Evolutionary conservation across 2,329 filamentous ascomycete genomes (phyloP), one percentile per base, ranked within the genome.

Genomic region (Colletotrichum sp.): DNA sequence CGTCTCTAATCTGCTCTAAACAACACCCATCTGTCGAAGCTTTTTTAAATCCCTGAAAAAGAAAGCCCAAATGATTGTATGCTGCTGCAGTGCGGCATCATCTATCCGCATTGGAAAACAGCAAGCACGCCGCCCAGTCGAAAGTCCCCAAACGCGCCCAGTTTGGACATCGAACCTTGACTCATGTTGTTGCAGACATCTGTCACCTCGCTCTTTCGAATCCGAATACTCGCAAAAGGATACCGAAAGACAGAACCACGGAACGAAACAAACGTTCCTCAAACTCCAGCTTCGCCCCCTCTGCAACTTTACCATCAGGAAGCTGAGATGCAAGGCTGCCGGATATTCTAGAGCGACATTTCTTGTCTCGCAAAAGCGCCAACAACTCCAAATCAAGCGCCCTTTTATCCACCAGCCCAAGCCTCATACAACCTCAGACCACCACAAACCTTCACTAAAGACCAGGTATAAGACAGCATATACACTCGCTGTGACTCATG

Each of bases 301-400:
- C 22, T 22, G 22, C 22, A 22, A 22, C 22, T 22, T 22, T 22
- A 22, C 22, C 22, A 22, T 22, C 22, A 22, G 22, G 22, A 22
- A 22, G 22, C 22, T 22, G 18, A 48, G 43, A 12, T 22, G 10
- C 18, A 12, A 48, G 2, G 1, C 0, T 12, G 8, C 39, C 9
- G 43, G 10, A 48, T 48, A 2, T 48, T 48, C 9, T 48, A 12
- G 39, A n/a, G 43, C 5, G 43, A 13, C 6, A 48, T 22, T 22
- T 13, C 8, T 48, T 22, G 18, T 48, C 43, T 2, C 22, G 43
- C n/a, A 0, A 22, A 13, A 48, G 10, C 2, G 18, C 10, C 3
- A 0, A 48, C 18, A 22, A 12, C 6, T 48, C 39, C 0, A n/a
- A 3, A 2, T 3, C 39, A 43, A 6, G 8, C 39, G 8, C 2